phyloP scores from a whole-genome alignment of 1,284 basidiomycete genomes.

The Hemileia vastatrix region DNA sequence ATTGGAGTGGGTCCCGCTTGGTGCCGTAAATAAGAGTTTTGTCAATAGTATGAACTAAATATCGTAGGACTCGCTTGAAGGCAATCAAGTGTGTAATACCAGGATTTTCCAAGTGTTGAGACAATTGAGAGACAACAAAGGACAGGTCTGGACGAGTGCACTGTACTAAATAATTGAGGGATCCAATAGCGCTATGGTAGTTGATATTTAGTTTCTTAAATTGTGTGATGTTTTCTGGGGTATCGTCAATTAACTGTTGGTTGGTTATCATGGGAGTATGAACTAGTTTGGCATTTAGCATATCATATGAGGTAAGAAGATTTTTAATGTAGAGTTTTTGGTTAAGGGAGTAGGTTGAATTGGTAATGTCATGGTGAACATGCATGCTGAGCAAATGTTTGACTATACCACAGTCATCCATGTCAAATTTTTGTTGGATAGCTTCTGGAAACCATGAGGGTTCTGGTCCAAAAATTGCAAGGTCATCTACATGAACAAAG shows the following conservation, averaged over 20 bases:
- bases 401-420: neutral
- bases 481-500: neutral
- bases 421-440: neutral
- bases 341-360: neutral
- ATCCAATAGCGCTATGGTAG: neutral
- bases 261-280: neutral
- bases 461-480: neutral
- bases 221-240: neutral
- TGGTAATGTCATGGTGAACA: neutral
- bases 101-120: no score
- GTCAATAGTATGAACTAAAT: no score
- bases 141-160: no score
- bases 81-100: no score
- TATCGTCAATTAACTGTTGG: neutral
- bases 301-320: neutral
- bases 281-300: neutral
- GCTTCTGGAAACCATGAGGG: neutral
- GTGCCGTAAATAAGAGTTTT: no score
- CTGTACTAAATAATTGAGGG: neutral
- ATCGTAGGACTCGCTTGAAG: no score
- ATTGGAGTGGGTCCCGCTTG: no score
- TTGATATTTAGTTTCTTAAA: conserved; percentile 1
- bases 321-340: neutral
- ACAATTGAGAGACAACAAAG: no score
- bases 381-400: neutral